Conservation (phyloP, 805 yeast genomes). For the Candida gorgasii region DNA sequence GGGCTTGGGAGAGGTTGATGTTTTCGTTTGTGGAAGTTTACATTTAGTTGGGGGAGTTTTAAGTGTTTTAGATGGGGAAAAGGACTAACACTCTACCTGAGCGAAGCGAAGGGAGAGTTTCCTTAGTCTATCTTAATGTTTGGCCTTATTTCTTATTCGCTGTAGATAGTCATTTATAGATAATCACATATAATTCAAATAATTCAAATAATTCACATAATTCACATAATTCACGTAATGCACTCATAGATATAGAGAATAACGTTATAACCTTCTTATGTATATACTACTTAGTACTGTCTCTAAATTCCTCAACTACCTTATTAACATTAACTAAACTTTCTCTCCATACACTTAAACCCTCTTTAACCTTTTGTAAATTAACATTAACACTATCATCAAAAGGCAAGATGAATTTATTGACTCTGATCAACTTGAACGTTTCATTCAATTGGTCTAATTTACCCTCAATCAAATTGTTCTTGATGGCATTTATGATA, state of each 20-base stretch:
- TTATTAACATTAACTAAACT: slow-evolving; percentile 43
- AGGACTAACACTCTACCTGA: slow-evolving; percentile 21
- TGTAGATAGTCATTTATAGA: too few species aligned
- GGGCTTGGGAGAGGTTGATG: slow-evolving; percentile 43
- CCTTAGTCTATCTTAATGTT: too few species aligned
- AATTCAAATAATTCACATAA: too few species aligned
- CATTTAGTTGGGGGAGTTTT: slow-evolving; percentile 93
- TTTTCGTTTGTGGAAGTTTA: slow-evolving; percentile 90
- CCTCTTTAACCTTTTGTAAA: slow-evolving; percentile 38
- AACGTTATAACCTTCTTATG: too few species aligned
- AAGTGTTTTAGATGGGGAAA: slow-evolving; percentile 68
- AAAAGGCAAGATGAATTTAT: slow-evolving; percentile 42
- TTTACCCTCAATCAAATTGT: slow-evolving; percentile 47
- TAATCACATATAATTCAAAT: too few species aligned
- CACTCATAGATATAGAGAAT: too few species aligned
- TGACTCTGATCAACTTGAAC: slow-evolving; percentile 42
- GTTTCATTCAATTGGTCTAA: slow-evolving; percentile 44
- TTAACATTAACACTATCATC: slow-evolving; percentile 27
- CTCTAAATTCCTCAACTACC: slow-evolving; percentile 41
- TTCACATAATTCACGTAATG: too few species aligned
- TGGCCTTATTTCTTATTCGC: too few species aligned
- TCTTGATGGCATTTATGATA: slow-evolving; percentile 42
- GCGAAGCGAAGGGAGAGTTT: too few species aligned
- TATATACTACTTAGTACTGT: too few species aligned
- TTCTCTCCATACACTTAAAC: slow-evolving; percentile 39